Percentiles rank a stretch among this genome's conserved stretches.
Evolutionary conservation across 768 basidiomycete genomes (phyloP).

Genomic region (Termitomyces sp.): DNA sequence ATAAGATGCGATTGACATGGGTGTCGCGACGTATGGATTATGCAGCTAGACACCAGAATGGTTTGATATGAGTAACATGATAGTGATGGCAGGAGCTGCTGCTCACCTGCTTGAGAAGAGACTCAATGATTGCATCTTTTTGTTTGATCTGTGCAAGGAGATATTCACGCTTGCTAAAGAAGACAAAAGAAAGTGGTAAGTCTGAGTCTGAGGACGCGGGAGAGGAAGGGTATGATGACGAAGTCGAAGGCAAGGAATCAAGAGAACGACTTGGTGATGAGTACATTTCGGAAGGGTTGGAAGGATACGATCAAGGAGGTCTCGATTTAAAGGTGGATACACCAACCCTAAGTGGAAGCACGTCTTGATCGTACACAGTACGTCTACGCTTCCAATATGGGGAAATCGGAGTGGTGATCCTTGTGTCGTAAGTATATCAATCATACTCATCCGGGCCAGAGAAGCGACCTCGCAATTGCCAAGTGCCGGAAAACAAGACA

Average conservation of each 20-base stretch:
- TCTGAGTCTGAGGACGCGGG: constrained; percentile 32
- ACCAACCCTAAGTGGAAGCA: constrained; percentile 5
- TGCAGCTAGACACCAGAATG: constrained; percentile 48
- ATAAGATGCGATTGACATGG: constrained; percentile 76
- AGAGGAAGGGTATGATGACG: constrained; percentile 22
- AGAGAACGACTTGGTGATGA: constrained; percentile 18
- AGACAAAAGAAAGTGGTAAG: constrained; percentile 33
- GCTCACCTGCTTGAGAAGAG: constrained; percentile 75
- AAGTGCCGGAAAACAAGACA: constrained; percentile 17
- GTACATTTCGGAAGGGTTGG: constrained; percentile 9
- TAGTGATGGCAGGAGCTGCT: neutral
- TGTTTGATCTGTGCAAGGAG: constrained; percentile 82
- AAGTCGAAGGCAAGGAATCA: constrained; percentile 17
- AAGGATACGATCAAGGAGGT: constrained; percentile 1
- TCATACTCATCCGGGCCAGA: constrained; percentile 11
- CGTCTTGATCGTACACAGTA: constrained; percentile 5
- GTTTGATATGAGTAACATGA: constrained; percentile 1
- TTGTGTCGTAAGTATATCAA: constrained; percentile 9
- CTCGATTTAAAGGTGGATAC: constrained; percentile 9
- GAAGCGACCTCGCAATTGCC: constrained; percentile 8
- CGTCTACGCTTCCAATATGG: constrained; percentile 11
- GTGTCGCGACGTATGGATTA: constrained; percentile 78
- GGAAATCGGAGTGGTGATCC: constrained; percentile 6
- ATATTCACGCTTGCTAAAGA: constrained; percentile 78
- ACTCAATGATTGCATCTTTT: constrained; percentile 85